Evolutionary conservation across 2,329 filamentous ascomycete genomes (phyloP).

Genomic region (Trichophyton simii): DNA sequence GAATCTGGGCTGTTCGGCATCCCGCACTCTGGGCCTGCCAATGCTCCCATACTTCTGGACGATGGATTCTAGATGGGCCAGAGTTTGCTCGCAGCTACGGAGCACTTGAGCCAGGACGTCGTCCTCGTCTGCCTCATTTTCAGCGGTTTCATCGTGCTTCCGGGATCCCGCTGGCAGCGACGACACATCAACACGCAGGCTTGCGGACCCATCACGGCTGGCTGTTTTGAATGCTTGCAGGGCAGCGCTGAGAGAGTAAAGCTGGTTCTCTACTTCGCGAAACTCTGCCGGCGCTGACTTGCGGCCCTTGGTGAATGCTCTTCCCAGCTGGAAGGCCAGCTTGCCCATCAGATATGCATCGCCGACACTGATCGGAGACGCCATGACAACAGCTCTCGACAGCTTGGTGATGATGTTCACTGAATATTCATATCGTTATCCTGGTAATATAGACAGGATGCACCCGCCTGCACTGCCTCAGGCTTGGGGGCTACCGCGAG

Average conservation of each 20-base stretch:
- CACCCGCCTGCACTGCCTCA: not conserved
- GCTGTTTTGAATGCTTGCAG: not conserved
- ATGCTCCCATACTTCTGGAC: slow-evolving; percentile 1
- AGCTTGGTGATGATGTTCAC: not conserved
- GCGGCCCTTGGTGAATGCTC: not conserved
- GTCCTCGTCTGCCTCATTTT: not conserved
- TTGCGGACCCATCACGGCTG: not conserved
- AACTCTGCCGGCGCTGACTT: slow-evolving; percentile 3
- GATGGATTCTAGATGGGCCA: not conserved
- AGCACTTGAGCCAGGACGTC: not conserved
- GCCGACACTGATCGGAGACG: not conserved
- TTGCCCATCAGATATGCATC: not conserved
- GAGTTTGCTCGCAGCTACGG: not conserved
- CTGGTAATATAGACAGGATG: no score
- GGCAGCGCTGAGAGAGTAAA: slow-evolving; percentile 1
- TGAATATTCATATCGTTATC: not conserved
- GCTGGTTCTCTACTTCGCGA: slow-evolving; percentile 3
- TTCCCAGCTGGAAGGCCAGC: not conserved
- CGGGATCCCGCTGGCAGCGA: not conserved
- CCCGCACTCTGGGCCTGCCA: not conserved
- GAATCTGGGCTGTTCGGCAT: not conserved
- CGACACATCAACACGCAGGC: not conserved
- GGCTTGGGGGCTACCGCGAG: not conserved
- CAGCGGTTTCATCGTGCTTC: no score
- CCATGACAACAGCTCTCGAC: not conserved